Base-by-base conservation (phyloP, 2,329 filamentous ascomycete genomes). In the Bertia moriformis region DNA sequence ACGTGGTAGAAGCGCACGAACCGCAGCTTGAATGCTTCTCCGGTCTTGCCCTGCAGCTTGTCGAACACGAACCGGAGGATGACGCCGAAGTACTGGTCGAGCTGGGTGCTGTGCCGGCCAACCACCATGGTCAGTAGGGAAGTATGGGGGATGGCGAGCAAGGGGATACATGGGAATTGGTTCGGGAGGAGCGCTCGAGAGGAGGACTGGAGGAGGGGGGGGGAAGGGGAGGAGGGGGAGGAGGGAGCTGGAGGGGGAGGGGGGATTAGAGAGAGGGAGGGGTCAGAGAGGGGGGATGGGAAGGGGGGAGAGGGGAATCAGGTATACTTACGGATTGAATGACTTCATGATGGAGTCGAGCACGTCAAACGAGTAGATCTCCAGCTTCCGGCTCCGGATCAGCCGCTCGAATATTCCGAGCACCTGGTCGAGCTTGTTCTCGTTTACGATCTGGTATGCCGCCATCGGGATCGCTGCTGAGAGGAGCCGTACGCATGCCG, bases 341-440 rank as follows among this genome's bases (percentile, higher is more conserved):
- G 75, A 73, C 38, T 73, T 69, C 43, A 93, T 66, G 38, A 93
- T 67, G 3, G 80, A 71, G 53, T 98, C 91, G 43, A 98, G 67
- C 37, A 98, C 70, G 53, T 98, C 91, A 51, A 96, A 94, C 1
- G 80, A 85, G 51, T 88, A 79, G 15, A 74, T 67, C 55, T 98
- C 91, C 38, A 88, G 87, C 43, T 81, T 78, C 61, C 91, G 94
- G 47, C 73, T 78, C 3, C 72, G 69, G 30, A 95, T 67, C 7
- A 98, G 71, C 51, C 85, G 88, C 57, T 96, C 89, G 68, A 96
- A 98, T 45, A 98, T 91, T 41, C 87, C 84, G n/a, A 98, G 69
- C 37, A 96, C 77, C 3, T 83, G 77, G 53, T 93, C 85, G 30
- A 95, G 59, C 57, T 95, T 86, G 49, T 88, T 83, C 51, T 83